Evolutionary conservation across 768 basidiomycete species (phyloP).

Genomic region (Lactifluus piperatus): DNA sequence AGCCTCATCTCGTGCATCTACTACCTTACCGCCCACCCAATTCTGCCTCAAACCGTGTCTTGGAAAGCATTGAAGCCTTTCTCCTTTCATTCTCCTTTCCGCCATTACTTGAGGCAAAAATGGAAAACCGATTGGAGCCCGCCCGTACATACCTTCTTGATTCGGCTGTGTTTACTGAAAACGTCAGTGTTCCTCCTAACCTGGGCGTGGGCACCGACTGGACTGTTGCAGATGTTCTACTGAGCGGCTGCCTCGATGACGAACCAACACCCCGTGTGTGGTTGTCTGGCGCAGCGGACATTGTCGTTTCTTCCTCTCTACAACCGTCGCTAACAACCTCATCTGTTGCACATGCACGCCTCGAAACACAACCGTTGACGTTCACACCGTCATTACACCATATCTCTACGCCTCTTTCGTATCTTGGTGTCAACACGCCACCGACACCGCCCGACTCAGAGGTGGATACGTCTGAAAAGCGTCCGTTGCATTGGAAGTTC

Average conservation of each 20-base stretch:
- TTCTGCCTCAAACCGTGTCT: conserved; percentile 26
- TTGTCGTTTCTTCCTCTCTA: conserved; percentile 23
- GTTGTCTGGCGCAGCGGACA: conserved; percentile 27
- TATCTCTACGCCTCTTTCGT: background rate
- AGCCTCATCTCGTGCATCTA: conserved; percentile 28
- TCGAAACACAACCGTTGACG: background rate
- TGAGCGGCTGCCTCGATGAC: conserved; percentile 30
- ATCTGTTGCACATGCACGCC: background rate
- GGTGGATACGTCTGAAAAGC: conserved; percentile 15
- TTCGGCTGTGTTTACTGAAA: conserved; percentile 7
- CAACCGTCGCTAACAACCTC: background rate
- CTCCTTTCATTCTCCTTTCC: conserved; percentile 30
- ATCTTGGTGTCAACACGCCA: background rate
- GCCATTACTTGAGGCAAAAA: background rate
- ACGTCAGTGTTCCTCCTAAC: conserved; percentile 8
- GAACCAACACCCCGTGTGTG: conserved; percentile 24
- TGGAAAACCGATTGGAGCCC: background rate
- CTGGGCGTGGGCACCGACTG: conserved; percentile 24
- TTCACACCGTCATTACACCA: background rate
- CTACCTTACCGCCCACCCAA: conserved; percentile 22
- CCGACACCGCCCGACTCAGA: conserved; percentile 30
- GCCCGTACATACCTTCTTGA: conserved; percentile 9
- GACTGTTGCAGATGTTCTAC: conserved; percentile 29
- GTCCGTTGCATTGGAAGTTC: background rate
- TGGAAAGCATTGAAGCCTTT: conserved; percentile 30